Base-by-base conservation (phyloP, 2,329 filamentous ascomycete species). In the Phyllosticta ampelicida region DNA sequence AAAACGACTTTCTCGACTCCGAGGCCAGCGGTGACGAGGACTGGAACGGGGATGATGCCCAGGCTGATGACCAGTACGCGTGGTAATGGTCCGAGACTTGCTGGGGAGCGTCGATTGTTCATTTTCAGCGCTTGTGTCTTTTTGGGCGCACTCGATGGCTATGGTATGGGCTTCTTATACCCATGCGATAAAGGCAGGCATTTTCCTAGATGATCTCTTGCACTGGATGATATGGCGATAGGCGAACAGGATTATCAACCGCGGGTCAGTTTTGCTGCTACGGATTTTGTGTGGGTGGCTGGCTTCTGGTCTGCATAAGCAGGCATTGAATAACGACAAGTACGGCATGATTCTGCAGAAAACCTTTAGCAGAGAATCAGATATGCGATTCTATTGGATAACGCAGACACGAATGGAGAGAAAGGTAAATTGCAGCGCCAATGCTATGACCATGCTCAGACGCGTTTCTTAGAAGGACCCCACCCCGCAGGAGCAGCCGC, bases 1-100 rank as follows among this genome's bases (percentile, higher is more conserved):
- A 90, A 76, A 82, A 80, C 1, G 87, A 92, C 67, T 91, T 92
- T 64, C 70, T 88, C 13, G 82, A 85, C 62, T 77, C 76, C 20
- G 82, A 85, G 65, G 69, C 72, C 71, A 87, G 71, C 70, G 77
- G 77, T 3, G 78, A 81, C 59, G 79, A 82, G 36, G 78, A 82
- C 44, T 71, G 79, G 81, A 77, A 83, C 54, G 82, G 80, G 4
- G 80, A 82, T 53, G 78, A 80, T 18, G 11, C 36, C 13, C 16
- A 44, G 9, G 71, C 71, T 16, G 73, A 73, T 51, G 71, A 67
- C 11, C 64, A 61, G 50, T 73, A 72, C 63, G 71, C 71, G 55
- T 74, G 71, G 70, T 74, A 54, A 18, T 5, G 16, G 16, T 29
- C 51, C 23, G 8, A 53, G 30, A 36, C 4, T 16, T 10, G 16